Evolutionary conservation across 2,329 filamentous ascomycete species (phyloP).

Genomic region (Amesomyces nigricolor): DNA sequence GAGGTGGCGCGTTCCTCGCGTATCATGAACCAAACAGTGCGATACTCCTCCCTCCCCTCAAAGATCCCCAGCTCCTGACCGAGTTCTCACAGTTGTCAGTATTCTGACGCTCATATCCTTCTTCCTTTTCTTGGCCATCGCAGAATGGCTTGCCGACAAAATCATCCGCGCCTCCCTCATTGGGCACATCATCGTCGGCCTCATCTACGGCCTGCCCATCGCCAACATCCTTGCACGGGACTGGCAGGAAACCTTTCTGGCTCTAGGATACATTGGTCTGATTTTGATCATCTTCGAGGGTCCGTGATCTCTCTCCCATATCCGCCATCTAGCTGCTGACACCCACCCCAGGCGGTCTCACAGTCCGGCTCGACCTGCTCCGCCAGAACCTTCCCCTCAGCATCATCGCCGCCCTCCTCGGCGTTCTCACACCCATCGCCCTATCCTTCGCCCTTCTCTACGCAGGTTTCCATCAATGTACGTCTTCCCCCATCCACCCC

Average conservation of each 20-base stretch:
- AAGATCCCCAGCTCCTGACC: background rate
- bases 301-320: too few species aligned
- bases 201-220: constrained; percentile 41
- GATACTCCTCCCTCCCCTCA: background rate
- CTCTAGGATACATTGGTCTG: constrained; percentile 43
- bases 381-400: constrained; percentile 40
- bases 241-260: constrained; percentile 43
- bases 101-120: constrained; percentile 41
- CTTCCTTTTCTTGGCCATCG: constrained; percentile 39
- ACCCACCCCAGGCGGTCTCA: constrained; percentile 34
- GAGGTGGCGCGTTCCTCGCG: constrained; percentile 30
- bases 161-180: constrained; percentile 41
- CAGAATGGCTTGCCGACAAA: constrained; percentile 38
- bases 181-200: constrained; percentile 42
- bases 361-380: constrained; percentile 41
- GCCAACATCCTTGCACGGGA: constrained; percentile 38
- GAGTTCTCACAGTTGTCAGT: constrained; percentile 31
- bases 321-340: too few species aligned
- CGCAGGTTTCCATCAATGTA: constrained; percentile 40
- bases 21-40: constrained; percentile 37
- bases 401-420: constrained; percentile 37
- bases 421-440: constrained; percentile 42
- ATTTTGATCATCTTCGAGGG: constrained; percentile 47
- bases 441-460: constrained; percentile 40
- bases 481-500: constrained; percentile 30